These are phyloP conservation scores for Apiospora sp. DNA, from an alignment of 2,329 filamentous ascomycete species.

Conservation along the genomic window DNA sequence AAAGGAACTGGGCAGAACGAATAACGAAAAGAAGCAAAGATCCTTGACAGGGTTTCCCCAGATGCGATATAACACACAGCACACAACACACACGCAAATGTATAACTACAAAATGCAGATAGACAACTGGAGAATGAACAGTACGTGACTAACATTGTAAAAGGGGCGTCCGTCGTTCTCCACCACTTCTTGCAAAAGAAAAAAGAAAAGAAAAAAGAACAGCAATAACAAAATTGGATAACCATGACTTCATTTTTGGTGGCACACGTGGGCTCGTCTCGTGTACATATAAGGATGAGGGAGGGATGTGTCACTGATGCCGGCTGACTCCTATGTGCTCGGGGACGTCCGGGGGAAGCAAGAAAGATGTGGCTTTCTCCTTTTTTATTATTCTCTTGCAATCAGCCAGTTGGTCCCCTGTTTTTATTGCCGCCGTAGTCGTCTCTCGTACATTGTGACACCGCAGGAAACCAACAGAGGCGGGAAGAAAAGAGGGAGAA, in stretches of 20 bases:
- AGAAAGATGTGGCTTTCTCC: neutral
- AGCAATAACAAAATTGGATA: neutral
- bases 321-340: constrained; percentile 2
- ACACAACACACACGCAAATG: neutral
- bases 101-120: neutral
- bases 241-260: neutral
- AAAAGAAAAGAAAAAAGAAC: neutral
- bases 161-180: neutral
- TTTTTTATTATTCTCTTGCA: neutral
- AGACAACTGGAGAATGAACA: neutral
- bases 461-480: neutral
- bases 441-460: neutral
- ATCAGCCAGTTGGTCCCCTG: neutral
- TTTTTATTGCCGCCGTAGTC: neutral
- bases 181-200: constrained; percentile 1
- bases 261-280: constrained; percentile 19
- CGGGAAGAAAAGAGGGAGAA: neutral
- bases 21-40: constrained; percentile 4
- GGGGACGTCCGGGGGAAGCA: constrained; percentile 10
- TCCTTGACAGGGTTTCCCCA: constrained; percentile 12
- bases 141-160: neutral
- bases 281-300: neutral
- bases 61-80: neutral
- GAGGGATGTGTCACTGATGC: constrained; percentile 9
- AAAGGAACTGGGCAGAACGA: constrained; percentile 9